A percentile compares a stretch with the other conserved stretches of the same genome.
phyloP scores from a whole-genome alignment of 2,329 filamentous ascomycete species.

The Verticillium nubilum region DNA sequence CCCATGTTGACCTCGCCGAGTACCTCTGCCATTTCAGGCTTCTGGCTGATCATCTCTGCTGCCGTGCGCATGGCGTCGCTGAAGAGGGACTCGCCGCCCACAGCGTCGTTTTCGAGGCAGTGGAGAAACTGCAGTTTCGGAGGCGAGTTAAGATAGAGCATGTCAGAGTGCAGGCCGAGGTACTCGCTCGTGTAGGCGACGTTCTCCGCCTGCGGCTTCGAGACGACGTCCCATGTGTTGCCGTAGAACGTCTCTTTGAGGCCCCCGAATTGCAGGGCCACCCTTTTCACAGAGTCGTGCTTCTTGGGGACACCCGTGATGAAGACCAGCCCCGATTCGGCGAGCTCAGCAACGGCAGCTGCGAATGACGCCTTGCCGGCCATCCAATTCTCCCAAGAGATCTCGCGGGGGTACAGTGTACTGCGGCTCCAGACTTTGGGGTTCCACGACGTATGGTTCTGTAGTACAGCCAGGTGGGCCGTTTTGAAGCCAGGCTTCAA shows the following conservation, averaged over 20 bases:
- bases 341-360: conserved; percentile 56
- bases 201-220: conserved; percentile 78
- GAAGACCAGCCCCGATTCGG: conserved; percentile 68
- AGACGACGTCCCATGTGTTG: conserved; percentile 81
- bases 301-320: conserved; percentile 67
- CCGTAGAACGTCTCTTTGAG: conserved; percentile 90
- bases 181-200: conserved; percentile 82
- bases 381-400: conserved; percentile 72
- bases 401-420: conserved; percentile 39
- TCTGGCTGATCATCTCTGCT: conserved; percentile 23
- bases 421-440: conserved; percentile 31
- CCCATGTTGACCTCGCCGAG: conserved; percentile 43
- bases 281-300: conserved; percentile 57
- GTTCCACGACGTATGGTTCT: conserved; percentile 16
- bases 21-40: conserved; percentile 18
- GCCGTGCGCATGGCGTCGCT: conserved; percentile 67
- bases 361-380: conserved; percentile 50
- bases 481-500: background rate
- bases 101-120: conserved; percentile 74
- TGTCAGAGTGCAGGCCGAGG: conserved; percentile 87
- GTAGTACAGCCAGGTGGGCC: conserved; percentile 7
- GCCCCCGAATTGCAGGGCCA: conserved; percentile 69
- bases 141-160: conserved; percentile 76
- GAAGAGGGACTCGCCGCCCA: conserved; percentile 83
- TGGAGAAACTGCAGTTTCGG: conserved; percentile 85